phyloP scores from a whole-genome alignment of 2,329 filamentous ascomycete species.

The Paracorniculantispora psalliotae region DNA sequence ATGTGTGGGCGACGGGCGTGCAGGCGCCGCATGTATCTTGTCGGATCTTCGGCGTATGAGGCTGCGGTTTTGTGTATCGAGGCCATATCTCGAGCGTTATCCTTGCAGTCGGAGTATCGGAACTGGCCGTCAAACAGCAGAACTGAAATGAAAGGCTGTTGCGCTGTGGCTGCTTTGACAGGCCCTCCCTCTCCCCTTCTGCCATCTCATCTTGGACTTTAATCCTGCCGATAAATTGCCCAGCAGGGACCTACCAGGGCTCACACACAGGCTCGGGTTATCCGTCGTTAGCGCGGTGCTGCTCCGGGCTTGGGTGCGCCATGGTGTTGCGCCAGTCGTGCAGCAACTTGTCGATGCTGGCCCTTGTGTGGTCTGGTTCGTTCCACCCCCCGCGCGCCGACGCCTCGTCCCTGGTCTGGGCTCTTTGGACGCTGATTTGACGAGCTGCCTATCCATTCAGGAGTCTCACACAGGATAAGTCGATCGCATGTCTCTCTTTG shows the following conservation, averaged over 20 bases:
- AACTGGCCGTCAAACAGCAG: neutral
- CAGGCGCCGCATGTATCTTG: neutral
- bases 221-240: neutral
- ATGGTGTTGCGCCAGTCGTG: neutral
- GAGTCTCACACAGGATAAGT: neutral
- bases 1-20: neutral
- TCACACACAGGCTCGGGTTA: neutral
- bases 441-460: neutral
- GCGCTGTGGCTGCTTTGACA: neutral
- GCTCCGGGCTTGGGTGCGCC: neutral
- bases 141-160: neutral
- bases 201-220: neutral
- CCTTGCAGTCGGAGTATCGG: neutral
- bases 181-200: neutral
- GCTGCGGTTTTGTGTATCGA: neutral
- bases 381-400: neutral
- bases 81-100: neutral
- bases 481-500: neutral
- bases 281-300: slow-evolving; percentile 5
- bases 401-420: neutral
- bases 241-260: neutral
- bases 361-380: neutral
- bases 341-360: neutral
- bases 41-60: neutral
- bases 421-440: neutral